A percentile compares a stretch with the other conserved stretches of the same genome.
Conservation (phyloP, 768 basidiomycete species). For the Brasilioporus rufonigricans region DNA sequence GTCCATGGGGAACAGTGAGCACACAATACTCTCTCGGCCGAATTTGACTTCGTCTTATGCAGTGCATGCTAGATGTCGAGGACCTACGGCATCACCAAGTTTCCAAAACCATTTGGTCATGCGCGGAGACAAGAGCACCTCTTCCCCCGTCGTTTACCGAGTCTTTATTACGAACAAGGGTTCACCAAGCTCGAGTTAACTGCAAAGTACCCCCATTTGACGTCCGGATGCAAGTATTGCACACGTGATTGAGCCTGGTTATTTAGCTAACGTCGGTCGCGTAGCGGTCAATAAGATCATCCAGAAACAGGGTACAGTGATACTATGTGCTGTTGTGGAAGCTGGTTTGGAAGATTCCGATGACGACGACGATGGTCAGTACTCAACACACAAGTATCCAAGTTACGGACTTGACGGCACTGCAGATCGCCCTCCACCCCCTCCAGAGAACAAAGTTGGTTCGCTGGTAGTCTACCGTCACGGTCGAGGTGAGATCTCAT, state of each 20-base stretch:
- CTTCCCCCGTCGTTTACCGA: conserved; percentile 21
- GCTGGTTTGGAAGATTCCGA: conserved; percentile 43
- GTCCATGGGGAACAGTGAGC: conserved; percentile 25
- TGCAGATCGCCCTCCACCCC: conserved; percentile 28
- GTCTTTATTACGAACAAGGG: conserved; percentile 21
- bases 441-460: conserved; percentile 47
- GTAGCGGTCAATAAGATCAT: conserved; percentile 52
- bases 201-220: conserved; percentile 40
- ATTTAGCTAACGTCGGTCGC: conserved; percentile 5
- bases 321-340: conserved; percentile 44
- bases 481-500: conserved; percentile 23
- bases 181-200: conserved; percentile 27
- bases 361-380: conserved; percentile 21
- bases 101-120: conserved; percentile 23
- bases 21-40: background rate
- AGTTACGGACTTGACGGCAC: background rate
- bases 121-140: conserved; percentile 23
- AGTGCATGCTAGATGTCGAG: conserved; percentile 9
- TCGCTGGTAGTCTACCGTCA: conserved; percentile 43
- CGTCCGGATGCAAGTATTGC: conserved; percentile 39
- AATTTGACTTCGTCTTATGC: background rate
- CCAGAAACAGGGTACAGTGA: conserved; percentile 42
- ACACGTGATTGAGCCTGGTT: background rate
- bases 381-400: conserved; percentile 14
- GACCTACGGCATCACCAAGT: conserved; percentile 13